Base-by-base conservation (phyloP, 2,329 filamentous ascomycete genomes). In the Alternaria dauci region DNA sequence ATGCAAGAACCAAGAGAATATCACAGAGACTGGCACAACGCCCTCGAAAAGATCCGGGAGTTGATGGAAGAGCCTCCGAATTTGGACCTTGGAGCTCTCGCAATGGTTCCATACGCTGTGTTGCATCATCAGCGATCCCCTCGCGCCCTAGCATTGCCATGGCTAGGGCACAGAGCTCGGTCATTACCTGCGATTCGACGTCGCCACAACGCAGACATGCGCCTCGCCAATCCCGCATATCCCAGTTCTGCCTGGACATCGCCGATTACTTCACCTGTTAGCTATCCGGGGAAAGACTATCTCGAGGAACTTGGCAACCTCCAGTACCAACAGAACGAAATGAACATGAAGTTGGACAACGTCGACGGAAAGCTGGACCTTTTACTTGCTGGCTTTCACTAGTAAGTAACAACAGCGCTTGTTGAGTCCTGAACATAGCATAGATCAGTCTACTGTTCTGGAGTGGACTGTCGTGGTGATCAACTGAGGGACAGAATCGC, bases 181-280 rank as follows among this genome's bases (percentile, higher is more conserved):
- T 55, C 57, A 16, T 11, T 41, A n/a, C 57, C 51, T 36, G 44
- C 9, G 11, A 41, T 39, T 8, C 57, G 44, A n/a, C 57, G 32
- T 50, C 51, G 44, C 8, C 38, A 25, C n/a, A 43, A 46, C 8
- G 44, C 43, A 12, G 51, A 59, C 9, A 50, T 59, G 51, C 25
- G 25, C 8, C n/a, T 59, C 25, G 28, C 34, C 3, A 39, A 38
- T 5, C 28, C 51, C 9, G 8, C 11, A 1, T 23, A 43, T 9
- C 11, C 51, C 2, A 51, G 11, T 14, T 50, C 51, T 11, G 38
- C 44, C 11, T 50, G 51, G 51, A 30, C 43, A 1, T 43, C 51
- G 20, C 57, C 57, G 2, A 38, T 59, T 4, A 44, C 55, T 2
- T 55, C 57, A 1, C 51, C 57, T 1, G 44, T 43, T 1, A 8